phyloP scores from a whole-genome alignment of 2,329 filamentous ascomycete genomes.

The Hypoxylon sp. region DNA sequence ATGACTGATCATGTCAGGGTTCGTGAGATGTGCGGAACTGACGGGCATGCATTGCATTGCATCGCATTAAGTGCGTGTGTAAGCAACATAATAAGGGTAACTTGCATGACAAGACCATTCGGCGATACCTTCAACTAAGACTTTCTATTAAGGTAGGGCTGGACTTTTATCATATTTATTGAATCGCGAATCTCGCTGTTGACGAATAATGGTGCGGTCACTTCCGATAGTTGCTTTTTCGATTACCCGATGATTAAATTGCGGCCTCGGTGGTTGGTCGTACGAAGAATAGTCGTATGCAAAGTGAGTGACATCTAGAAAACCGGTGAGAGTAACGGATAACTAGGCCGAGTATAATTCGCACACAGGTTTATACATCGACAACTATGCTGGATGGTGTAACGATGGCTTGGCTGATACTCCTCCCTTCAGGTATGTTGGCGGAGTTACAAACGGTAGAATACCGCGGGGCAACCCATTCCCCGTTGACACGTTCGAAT shows the following conservation, averaged over 20 bases:
- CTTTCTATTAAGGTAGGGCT: constrained; percentile 22
- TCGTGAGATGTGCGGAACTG: constrained; percentile 16
- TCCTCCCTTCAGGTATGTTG: constrained; percentile 18
- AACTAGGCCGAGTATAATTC: constrained; percentile 8
- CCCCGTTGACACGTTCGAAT: constrained; percentile 24
- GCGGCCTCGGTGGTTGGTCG: constrained; percentile 5
- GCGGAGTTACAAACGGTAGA: constrained; percentile 17
- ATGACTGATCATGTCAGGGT: constrained; percentile 7
- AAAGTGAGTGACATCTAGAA: constrained; percentile 3
- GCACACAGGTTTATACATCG: constrained; percentile 12
- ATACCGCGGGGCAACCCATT: constrained; percentile 25
- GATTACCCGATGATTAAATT: constrained; percentile 23
- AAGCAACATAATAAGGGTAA: constrained; percentile 7
- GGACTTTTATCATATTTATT: constrained; percentile 1
- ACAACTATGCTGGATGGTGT: constrained; percentile 18
- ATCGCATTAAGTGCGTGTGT: constrained; percentile 27
- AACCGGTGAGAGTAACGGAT: constrained; percentile 13
- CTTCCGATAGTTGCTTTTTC: constrained; percentile 28
- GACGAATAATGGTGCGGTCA: constrained; percentile 25
- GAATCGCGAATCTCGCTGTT: constrained; percentile 8
- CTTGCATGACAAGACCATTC: constrained; percentile 12
- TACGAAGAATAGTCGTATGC: constrained; percentile 7
- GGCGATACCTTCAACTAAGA: constrained; percentile 27
- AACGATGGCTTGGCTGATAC: constrained; percentile 28
- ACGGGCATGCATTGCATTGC: constrained; percentile 33